phyloP scores from a whole-genome alignment of 768 basidiomycete species.

The Suillus subalutaceus region DNA sequence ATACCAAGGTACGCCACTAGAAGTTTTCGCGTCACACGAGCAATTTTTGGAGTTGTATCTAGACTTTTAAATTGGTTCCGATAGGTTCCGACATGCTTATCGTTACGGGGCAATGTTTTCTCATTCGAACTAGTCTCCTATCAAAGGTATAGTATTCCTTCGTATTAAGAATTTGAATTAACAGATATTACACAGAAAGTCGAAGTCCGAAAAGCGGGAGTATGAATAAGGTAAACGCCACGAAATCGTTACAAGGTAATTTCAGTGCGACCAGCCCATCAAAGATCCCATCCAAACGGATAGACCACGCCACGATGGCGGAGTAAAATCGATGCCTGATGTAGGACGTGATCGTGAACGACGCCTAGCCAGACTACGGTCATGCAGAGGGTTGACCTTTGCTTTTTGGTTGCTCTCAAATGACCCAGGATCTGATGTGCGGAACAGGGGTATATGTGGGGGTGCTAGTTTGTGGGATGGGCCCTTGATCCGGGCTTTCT shows the following conservation, averaged over 20 bases:
- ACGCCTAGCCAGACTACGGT: not conserved
- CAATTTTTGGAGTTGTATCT: too few species aligned
- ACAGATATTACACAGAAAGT: not conserved
- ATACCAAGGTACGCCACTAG: too few species aligned
- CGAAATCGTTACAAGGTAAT: constrained; percentile 5
- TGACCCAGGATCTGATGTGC: not conserved
- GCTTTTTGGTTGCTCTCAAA: not conserved
- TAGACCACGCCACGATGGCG: constrained; percentile 35
- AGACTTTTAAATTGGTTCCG: too few species aligned
- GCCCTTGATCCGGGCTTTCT: constrained; percentile 24
- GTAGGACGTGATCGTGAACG: not conserved
- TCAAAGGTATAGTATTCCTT: too few species aligned
- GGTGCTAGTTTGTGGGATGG: constrained; percentile 14
- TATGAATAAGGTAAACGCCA: not conserved
- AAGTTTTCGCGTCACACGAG: too few species aligned
- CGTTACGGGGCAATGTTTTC: too few species aligned
- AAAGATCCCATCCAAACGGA: constrained; percentile 34
- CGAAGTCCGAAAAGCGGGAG: constrained; percentile 2
- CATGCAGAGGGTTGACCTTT: not conserved
- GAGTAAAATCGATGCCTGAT: constrained; percentile 26
- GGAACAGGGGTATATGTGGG: not conserved
- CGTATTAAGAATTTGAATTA: too few species aligned
- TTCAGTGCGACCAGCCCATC: constrained; percentile 32
- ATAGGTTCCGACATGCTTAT: too few species aligned
- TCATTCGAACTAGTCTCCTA: too few species aligned